These are phyloP conservation scores for Tetrahymena malaccensis DNA, from an alignment of 73 alveolate species.

Conservation along the genomic window DNA sequence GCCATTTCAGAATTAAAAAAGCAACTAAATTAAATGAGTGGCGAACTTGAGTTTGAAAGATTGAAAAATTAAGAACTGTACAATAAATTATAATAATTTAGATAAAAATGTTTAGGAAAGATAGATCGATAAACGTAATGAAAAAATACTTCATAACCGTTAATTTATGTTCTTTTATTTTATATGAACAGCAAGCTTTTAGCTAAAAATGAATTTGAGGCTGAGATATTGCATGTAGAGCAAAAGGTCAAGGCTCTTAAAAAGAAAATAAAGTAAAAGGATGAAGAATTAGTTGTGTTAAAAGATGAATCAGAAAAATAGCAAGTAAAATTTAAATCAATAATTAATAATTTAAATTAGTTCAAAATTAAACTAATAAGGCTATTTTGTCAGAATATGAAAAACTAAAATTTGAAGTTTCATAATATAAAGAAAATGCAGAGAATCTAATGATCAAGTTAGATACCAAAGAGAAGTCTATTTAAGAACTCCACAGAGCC, in stretches of 20 bases:
- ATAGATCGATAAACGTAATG: not conserved
- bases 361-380: not conserved
- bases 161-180: too few relatives aligned
- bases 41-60: not conserved
- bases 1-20: not conserved
- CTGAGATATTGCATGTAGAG: not conserved
- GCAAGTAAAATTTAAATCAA: not conserved
- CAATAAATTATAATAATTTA: not conserved
- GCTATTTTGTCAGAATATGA: not conserved
- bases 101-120: not conserved
- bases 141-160: not conserved
- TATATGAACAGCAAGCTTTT: not conserved
- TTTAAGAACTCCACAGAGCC: not conserved
- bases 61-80: not conserved
- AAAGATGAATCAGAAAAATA: not conserved
- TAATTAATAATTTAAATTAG: not conserved
- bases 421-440: not conserved
- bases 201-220: not conserved
- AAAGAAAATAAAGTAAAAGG: not conserved
- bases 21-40: not conserved
- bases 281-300: not conserved
- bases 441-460: not conserved
- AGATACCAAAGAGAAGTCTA: not conserved
- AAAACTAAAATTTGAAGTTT: not conserved
- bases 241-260: not conserved